Evolutionary conservation across 2,329 filamentous ascomycete genomes (phyloP).

Genomic region (Metarhizium guizhouense): DNA sequence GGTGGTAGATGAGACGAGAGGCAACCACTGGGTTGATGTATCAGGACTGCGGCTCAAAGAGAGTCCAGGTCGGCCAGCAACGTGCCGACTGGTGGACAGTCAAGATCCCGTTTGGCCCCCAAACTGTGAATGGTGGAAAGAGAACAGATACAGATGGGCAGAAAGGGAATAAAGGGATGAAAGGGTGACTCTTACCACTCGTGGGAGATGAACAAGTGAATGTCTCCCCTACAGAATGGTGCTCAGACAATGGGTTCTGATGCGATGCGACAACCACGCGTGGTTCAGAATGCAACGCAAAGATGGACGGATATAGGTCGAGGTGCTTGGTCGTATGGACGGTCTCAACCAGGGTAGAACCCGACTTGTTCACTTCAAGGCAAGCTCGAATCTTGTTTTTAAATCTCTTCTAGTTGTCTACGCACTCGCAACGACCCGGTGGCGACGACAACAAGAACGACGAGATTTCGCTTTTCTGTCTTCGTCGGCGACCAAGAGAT

Average conservation of each 20-base stretch:
- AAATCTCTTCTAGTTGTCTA: conserved; percentile 27
- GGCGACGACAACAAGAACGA: conserved; percentile 21
- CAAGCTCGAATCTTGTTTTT: conserved; percentile 13
- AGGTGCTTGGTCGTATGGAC: not conserved
- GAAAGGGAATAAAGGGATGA: not conserved
- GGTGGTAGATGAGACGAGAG: not conserved
- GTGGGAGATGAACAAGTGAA: conserved; percentile 96
- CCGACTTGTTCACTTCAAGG: conserved; percentile 21
- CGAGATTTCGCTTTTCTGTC: conserved; percentile 23
- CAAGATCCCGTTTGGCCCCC: not conserved
- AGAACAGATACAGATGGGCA: not conserved
- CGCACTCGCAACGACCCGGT: conserved; percentile 25
- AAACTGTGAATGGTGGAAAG: not conserved
- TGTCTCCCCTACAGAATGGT: conserved; percentile 70
- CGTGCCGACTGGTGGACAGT: not conserved
- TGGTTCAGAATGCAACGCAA: conserved; percentile 12
- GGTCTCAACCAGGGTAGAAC: conserved; percentile 9
- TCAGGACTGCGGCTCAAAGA: not conserved
- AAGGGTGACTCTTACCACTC: conserved; percentile 44
- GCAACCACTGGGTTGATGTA: not conserved
- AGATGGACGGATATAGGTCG: not conserved
- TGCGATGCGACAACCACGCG: conserved; percentile 13
- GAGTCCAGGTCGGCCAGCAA: not conserved
- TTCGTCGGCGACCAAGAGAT: conserved; percentile 26
- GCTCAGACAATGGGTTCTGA: conserved; percentile 18